These are phyloP conservation scores for Gastrolobium villosum DNA, from an alignment of 306 rosid genomes.

Conservation along the genomic window DNA sequence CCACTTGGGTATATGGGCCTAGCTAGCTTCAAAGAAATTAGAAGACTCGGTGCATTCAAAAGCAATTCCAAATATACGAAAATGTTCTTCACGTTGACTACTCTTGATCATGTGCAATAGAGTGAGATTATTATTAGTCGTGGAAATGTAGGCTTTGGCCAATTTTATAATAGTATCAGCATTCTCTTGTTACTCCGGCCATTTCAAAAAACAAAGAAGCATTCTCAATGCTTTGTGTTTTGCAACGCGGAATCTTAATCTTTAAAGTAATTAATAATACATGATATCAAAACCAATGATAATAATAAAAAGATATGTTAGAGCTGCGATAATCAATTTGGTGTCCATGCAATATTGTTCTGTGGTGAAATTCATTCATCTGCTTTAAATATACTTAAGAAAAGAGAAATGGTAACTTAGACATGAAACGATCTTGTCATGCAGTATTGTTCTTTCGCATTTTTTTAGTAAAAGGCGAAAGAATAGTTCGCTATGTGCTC, in stretches of 20 bases:
- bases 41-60: slow-evolving; percentile 29
- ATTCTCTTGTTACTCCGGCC: slow-evolving; percentile 11
- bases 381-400: neutral
- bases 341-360: neutral
- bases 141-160: neutral
- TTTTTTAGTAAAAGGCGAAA: slow-evolving; percentile 79
- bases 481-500: slow-evolving; percentile 67
- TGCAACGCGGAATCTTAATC: neutral
- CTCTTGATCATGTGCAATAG: slow-evolving; percentile 36
- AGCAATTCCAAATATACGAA: slow-evolving; percentile 29
- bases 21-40: neutral
- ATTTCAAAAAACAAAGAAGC: neutral
- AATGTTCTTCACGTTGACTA: slow-evolving; percentile 40
- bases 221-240: slow-evolving; percentile 22
- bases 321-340: neutral
- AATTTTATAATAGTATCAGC: slow-evolving; percentile 5
- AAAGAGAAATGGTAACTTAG: neutral
- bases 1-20: slow-evolving; percentile 33
- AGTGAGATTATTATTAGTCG: slow-evolving; percentile 21
- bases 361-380: slow-evolving; percentile 1
- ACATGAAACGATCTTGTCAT: neutral
- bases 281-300: neutral
- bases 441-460: neutral
- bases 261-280: neutral
- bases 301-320: slow-evolving; percentile 11